Evolutionary conservation across 345 rosid genomes (phyloP).

Genomic region (Bretschneidera sinensis): DNA sequence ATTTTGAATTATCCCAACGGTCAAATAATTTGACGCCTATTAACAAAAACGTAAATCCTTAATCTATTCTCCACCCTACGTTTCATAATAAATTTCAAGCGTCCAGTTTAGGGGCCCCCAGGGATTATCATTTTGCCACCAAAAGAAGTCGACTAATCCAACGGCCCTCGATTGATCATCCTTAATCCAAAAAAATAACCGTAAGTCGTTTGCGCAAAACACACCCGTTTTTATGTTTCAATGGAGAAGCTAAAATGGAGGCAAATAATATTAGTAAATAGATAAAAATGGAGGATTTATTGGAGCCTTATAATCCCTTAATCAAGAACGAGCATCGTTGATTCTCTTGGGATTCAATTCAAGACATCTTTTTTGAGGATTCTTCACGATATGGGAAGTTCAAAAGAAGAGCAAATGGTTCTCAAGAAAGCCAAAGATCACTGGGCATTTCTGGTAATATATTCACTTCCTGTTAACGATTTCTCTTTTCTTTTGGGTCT

Average conservation of each 20-base stretch:
- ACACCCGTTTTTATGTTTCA: neutral
- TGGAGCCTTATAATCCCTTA: neutral
- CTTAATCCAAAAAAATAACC: neutral
- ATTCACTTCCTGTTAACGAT: neutral
- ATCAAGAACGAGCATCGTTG: neutral
- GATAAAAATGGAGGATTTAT: neutral
- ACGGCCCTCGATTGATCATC: neutral
- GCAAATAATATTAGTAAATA: too few species aligned
- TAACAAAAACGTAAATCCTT: neutral
- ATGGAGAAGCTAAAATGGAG: neutral
- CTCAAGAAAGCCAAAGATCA: slow-evolving; percentile 25
- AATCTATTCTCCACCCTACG: neutral
- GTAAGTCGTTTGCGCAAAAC: neutral
- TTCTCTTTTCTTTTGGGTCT: neutral
- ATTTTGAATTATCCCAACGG: slow-evolving; percentile 32
- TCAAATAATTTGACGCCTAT: slow-evolving; percentile 12
- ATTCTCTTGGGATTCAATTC: neutral
- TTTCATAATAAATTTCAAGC: slow-evolving; percentile 13
- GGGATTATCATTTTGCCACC: neutral
- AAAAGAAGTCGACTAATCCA: neutral
- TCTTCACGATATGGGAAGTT: slow-evolving; percentile 1
- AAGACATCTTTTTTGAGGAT: neutral
- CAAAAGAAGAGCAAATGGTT: slow-evolving; percentile 18
- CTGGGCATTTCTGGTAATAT: slow-evolving; percentile 53
- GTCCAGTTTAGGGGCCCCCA: neutral